Percentiles rank a stretch among this genome's conserved stretches.
Conservation (phyloP, 306 rosid genomes). For the Castanea sativa region DNA sequence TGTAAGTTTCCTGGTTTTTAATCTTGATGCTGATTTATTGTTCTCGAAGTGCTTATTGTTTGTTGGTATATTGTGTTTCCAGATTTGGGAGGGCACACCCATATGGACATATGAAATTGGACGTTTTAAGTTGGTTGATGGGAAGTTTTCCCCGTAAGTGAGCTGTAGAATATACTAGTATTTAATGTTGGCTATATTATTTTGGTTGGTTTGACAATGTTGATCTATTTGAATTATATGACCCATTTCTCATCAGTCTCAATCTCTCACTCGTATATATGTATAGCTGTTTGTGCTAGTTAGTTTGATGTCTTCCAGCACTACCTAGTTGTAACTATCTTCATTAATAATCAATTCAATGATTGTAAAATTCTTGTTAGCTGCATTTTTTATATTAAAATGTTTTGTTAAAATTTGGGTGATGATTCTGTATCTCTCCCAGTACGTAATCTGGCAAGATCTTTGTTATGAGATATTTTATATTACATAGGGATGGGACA, state of each 20-base stretch:
- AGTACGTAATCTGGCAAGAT: neutral
- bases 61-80: slow-evolving; percentile 36
- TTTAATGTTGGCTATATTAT: slow-evolving; percentile 14
- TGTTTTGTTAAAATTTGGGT: neutral
- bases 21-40: slow-evolving; percentile 14
- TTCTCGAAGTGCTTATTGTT: slow-evolving; percentile 12
- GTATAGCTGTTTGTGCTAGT: neutral
- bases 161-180: slow-evolving; percentile 15
- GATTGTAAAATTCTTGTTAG: slow-evolving; percentile 6
- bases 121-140: slow-evolving; percentile 74
- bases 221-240: neutral
- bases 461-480: slow-evolving; percentile 5
- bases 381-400: slow-evolving; percentile 6
- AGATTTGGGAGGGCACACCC: slow-evolving; percentile 94
- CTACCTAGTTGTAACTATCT: neutral
- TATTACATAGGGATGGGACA: slow-evolving; percentile 73
- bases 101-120: slow-evolving; percentile 67
- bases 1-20: slow-evolving; percentile 49
- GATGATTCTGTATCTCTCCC: slow-evolving; percentile 14
- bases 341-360: slow-evolving; percentile 15
- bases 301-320: neutral
- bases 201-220: slow-evolving; percentile 11
- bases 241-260: neutral
- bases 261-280: neutral
- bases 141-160: slow-evolving; percentile 91